Percentiles rank a stretch among this genome's conserved stretches.
Conservation (phyloP, 2,329 filamentous ascomycete genomes). For the Talaromyces sp. region DNA sequence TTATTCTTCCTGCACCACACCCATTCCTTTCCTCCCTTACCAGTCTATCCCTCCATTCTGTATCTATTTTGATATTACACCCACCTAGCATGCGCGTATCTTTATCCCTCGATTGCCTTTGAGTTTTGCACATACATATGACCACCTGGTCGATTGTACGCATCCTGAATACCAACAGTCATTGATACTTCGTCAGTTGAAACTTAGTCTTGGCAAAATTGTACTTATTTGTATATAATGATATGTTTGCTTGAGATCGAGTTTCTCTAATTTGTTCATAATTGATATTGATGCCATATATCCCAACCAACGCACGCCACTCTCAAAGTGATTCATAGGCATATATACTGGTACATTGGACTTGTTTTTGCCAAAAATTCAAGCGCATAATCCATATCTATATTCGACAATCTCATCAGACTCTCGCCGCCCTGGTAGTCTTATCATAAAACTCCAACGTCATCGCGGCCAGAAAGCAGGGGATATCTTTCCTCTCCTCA, state of each 20-base stretch:
- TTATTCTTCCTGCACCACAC: neutral
- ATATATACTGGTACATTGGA: neutral
- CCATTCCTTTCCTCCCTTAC: neutral
- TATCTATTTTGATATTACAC: neutral
- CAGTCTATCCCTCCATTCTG: neutral
- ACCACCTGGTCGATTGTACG: neutral
- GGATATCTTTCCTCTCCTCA: slow-evolving; percentile 85
- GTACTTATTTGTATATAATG: slow-evolving; percentile 4
- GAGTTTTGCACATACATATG: slow-evolving; percentile 3
- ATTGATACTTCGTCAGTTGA: neutral
- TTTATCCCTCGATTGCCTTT: neutral
- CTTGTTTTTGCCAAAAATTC: neutral
- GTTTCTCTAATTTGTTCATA: neutral
- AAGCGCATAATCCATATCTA: neutral
- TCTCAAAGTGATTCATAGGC: neutral
- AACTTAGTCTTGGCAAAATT: neutral
- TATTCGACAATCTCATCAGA: slow-evolving; percentile 14
- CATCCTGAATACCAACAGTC: neutral
- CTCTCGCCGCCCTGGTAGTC: slow-evolving; percentile 40
- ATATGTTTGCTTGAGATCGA: neutral
- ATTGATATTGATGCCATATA: neutral
- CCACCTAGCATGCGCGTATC: slow-evolving; percentile 3
- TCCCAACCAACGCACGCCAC: too few species aligned
- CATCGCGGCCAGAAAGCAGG: slow-evolving; percentile 84
- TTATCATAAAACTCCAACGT: slow-evolving; percentile 89